Evolutionary conservation across 129 eudicot species (phyloP).

Genomic region (sunflower (Helianthus annuus)): DNA sequence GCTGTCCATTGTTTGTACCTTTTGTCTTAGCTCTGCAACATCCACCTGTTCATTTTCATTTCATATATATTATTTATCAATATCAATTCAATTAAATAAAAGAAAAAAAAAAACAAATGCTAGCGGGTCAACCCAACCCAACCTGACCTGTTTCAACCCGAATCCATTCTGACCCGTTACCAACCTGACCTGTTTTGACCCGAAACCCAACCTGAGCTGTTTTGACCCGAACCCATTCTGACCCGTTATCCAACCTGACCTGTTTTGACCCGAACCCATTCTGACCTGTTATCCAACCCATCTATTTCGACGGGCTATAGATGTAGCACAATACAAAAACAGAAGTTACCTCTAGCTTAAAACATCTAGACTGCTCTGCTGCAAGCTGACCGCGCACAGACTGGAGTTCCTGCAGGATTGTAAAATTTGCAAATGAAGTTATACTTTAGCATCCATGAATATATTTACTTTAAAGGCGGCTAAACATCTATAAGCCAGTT

Average conservation of each 20-base stretch:
- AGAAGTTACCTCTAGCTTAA: conserved; percentile 91
- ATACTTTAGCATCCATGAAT: background rate
- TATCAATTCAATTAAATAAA: background rate
- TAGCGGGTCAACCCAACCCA: background rate
- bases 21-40: conserved; percentile 95
- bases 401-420: conserved; percentile 85
- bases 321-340: background rate
- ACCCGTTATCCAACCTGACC: background rate
- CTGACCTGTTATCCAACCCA: background rate
- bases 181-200: too few relatives aligned
- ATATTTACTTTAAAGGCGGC: background rate
- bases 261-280: background rate
- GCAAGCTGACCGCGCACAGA: conserved; percentile 96
- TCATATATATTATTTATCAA: background rate
- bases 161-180: too few relatives aligned
- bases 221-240: background rate
- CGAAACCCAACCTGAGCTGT: background rate
- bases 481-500: background rate
- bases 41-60: conserved; percentile 61
- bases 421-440: conserved; percentile 14
- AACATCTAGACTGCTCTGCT: conserved; percentile 97
- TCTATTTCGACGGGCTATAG: background rate
- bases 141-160: too few relatives aligned
- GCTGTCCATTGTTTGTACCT: conserved; percentile 91
- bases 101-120: background rate